Base-by-base conservation (phyloP, 805 yeast genomes). In the Blastobotrys muscicola region DNA sequence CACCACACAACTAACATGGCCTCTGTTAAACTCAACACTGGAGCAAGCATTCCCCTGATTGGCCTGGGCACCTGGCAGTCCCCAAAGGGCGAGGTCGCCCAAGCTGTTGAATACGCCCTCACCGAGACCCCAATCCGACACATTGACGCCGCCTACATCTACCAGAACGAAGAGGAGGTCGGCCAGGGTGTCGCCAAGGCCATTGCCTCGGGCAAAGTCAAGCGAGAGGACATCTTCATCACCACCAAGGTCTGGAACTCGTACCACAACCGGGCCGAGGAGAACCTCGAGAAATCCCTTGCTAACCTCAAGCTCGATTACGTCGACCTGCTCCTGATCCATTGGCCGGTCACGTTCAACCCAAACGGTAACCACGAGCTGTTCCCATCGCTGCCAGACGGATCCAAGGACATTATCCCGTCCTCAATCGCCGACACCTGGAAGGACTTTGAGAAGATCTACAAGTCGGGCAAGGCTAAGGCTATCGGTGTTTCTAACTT, bases 401-500 rank as follows among this genome's bases (percentile, higher is more conserved):
- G 38, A 20, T n/a, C 38, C 15, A 40, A 42, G 14, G 47, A 43
- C 33, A 32, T 39, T 33, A 42, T 36, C 33, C 48, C 48, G 26
- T 34, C 9, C 36, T 33, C 12, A 16, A 14, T 29, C 40, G 36
- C 68, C 55, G 70, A 79, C 54, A 78, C 85, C 14, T 83, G 78
- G 78, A 76, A 72, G 53, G 64, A 62, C 31, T 61, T 85, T 75
- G 85, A 83, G 64, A 65, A 73, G 52, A 63, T 82, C 41, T 68
- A 75, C 39, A 64, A 64, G 26, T 14, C 38, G 29, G 49, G 49
- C 12, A 53, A 75, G 58, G 69, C 75, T 23, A 75, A 69, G 52
- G 75, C 87, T 16, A 73, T 85, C 59, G 95, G 95, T 52, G 83
- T 85, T 35, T 80, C 89, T 32, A 85, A 85, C 65, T 76, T 79